Percentiles rank a stretch among this genome's conserved stretches.
Evolutionary conservation across 208 protist species (phyloP).

Genomic region (Leishmania turanica): DNA sequence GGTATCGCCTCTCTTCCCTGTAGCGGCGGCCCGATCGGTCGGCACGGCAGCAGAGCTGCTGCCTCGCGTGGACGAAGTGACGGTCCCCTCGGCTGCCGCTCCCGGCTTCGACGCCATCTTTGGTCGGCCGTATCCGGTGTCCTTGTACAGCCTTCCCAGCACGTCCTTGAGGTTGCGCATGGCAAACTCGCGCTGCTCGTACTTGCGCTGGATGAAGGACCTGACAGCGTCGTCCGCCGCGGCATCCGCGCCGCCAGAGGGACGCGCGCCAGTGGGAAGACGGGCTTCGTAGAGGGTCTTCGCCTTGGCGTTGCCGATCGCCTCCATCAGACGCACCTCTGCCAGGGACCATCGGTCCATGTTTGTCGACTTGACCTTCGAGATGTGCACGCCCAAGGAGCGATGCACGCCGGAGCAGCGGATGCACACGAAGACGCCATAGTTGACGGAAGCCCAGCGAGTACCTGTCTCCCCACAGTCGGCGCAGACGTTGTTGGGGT

Average conservation of each 20-base stretch:
- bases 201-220: slow-evolving; percentile 75
- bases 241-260: slow-evolving; percentile 2
- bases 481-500: slow-evolving; percentile 81
- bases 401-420: slow-evolving; percentile 95
- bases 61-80: not conserved
- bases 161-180: slow-evolving; percentile 42
- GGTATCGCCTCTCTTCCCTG: slow-evolving; percentile 57
- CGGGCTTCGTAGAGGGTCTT: slow-evolving; percentile 65
- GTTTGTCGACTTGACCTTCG: slow-evolving; percentile 93
- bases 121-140: slow-evolving; percentile 61
- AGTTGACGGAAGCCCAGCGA: slow-evolving; percentile 90
- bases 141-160: slow-evolving; percentile 54
- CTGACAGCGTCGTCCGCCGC: slow-evolving; percentile 43
- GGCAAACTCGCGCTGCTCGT: slow-evolving; percentile 68
- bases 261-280: slow-evolving; percentile 26
- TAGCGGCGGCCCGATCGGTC: slow-evolving; percentile 27
- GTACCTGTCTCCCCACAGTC: slow-evolving; percentile 84
- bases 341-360: slow-evolving; percentile 88
- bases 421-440: slow-evolving; percentile 93
- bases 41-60: not conserved
- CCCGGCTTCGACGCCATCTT: not conserved
- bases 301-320: slow-evolving; percentile 71
- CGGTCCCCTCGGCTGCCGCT: not conserved
- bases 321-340: slow-evolving; percentile 74
- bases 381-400: slow-evolving; percentile 92